Evolutionary conservation across 371 early-diverging fungal genomes (phyloP).

Genomic region (Apophysomyces elegans): DNA sequence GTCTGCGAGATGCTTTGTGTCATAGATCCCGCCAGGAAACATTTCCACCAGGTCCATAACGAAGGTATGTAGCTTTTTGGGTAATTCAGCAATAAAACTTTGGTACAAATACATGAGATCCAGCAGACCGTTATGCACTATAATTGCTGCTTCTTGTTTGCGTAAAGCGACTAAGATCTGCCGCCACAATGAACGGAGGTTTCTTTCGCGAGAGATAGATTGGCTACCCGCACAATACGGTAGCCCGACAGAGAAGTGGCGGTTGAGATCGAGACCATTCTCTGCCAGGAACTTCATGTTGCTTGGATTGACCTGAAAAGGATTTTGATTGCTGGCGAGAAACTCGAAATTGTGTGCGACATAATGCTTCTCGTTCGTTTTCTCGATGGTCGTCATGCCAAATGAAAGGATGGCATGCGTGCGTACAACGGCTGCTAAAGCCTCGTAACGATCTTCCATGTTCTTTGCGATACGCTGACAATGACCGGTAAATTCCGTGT

Average conservation of each 20-base stretch:
- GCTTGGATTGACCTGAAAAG: conserved; percentile 61
- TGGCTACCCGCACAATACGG: conserved; percentile 63
- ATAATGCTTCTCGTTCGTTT: conserved; percentile 9
- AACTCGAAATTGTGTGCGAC: conserved; percentile 33
- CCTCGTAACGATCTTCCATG: conserved; percentile 78
- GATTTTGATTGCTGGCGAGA: conserved; percentile 28
- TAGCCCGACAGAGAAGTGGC: conserved; percentile 74
- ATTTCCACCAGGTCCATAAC: conserved; percentile 71
- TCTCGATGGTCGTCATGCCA: conserved; percentile 64
- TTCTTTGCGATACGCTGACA: conserved; percentile 46
- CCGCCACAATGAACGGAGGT: conserved; percentile 31
- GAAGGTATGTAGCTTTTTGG: conserved; percentile 69
- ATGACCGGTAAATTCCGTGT: conserved; percentile 90
- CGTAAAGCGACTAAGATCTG: conserved; percentile 34
- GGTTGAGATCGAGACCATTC: conserved; percentile 85
- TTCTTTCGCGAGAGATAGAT: not conserved
- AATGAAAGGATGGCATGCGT: conserved; percentile 80
- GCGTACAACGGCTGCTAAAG: conserved; percentile 65
- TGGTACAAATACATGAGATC: conserved; percentile 91
- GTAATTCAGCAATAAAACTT: conserved; percentile 78
- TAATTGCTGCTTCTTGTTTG: conserved; percentile 58
- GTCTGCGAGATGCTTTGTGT: conserved; percentile 88
- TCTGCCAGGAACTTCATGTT: conserved; percentile 80
- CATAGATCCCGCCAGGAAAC: conserved; percentile 86
- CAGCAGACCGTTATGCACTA: conserved; percentile 91